Conservation (phyloP, 1,139 yeast species). For the Candida gigantensis region DNA sequence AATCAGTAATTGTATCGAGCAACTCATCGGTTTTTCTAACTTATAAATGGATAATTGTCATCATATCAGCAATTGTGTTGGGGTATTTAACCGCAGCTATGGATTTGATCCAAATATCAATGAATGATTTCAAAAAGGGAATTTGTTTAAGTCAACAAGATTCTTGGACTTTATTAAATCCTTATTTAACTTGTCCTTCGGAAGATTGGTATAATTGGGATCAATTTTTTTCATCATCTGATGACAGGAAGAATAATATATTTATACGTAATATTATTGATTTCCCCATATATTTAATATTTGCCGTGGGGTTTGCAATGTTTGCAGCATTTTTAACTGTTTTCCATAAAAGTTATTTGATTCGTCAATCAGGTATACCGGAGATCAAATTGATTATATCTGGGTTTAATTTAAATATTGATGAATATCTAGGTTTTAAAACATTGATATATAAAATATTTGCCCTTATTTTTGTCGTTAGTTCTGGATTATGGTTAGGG, state of each 20-base stretch:
- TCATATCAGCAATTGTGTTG: conserved; percentile 53
- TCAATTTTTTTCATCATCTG: conserved; percentile 28
- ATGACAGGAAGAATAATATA: conserved; percentile 16
- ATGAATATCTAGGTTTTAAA: conserved; percentile 46
- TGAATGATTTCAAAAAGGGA: conserved; percentile 60
- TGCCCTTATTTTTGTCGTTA: conserved; percentile 65
- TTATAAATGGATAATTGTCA: conserved; percentile 60
- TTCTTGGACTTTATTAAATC: conserved; percentile 45
- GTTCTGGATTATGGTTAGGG: conserved; percentile 88
- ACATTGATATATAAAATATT: conserved; percentile 51
- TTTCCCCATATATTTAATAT: conserved; percentile 38
- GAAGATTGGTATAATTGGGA: conserved; percentile 48
- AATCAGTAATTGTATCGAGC: conserved; percentile 20
- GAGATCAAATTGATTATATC: conserved; percentile 66
- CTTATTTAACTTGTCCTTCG: conserved; percentile 47
- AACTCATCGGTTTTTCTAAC: conserved; percentile 9
- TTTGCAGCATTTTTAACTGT: conserved; percentile 36
- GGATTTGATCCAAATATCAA: conserved; percentile 62
- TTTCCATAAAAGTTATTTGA: conserved; percentile 39
- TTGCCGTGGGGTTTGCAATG: conserved; percentile 28
- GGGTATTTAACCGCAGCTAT: conserved; percentile 63
- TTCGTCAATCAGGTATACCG: conserved; percentile 68
- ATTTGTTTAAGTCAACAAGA: conserved; percentile 39
- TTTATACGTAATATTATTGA: conserved; percentile 28
- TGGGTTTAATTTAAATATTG: conserved; percentile 50